phyloP scores from a whole-genome alignment of 2,329 filamentous ascomycete genomes.

The Fusarium brevicatenulatum region DNA sequence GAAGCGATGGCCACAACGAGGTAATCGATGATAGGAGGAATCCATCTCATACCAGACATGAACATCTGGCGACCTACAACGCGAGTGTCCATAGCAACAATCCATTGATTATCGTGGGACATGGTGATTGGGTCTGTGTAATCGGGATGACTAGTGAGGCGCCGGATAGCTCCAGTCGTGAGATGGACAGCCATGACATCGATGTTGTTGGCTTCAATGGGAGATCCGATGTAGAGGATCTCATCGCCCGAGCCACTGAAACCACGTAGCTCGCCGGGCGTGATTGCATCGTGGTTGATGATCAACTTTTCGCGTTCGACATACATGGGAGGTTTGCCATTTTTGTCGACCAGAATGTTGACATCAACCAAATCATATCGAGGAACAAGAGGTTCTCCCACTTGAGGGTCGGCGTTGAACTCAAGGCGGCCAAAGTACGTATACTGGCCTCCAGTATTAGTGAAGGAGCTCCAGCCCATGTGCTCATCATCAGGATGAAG shows the following conservation, averaged over 20 bases:
- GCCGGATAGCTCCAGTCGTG: constrained; percentile 52
- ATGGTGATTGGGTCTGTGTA: constrained; percentile 56
- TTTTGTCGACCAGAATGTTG: not conserved
- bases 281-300: constrained; percentile 1
- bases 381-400: not conserved
- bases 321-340: not conserved
- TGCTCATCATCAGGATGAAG: constrained; percentile 58
- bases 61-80: constrained; percentile 55
- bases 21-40: constrained; percentile 56
- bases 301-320: not conserved
- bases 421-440: constrained; percentile 52
- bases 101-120: constrained; percentile 56
- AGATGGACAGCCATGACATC: constrained; percentile 56
- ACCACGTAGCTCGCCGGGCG: constrained; percentile 57
- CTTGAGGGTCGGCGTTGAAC: constrained; percentile 51
- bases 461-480: constrained; percentile 55
- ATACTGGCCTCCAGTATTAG: constrained; percentile 36
- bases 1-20: constrained; percentile 47
- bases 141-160: constrained; percentile 56
- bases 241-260: constrained; percentile 56
- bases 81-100: constrained; percentile 56
- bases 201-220: constrained; percentile 56
- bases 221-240: constrained; percentile 54
- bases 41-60: constrained; percentile 51
- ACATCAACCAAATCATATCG: not conserved